Base-by-base conservation (phyloP, 2,329 filamentous ascomycete genomes). In the Cladosporium sp. region DNA sequence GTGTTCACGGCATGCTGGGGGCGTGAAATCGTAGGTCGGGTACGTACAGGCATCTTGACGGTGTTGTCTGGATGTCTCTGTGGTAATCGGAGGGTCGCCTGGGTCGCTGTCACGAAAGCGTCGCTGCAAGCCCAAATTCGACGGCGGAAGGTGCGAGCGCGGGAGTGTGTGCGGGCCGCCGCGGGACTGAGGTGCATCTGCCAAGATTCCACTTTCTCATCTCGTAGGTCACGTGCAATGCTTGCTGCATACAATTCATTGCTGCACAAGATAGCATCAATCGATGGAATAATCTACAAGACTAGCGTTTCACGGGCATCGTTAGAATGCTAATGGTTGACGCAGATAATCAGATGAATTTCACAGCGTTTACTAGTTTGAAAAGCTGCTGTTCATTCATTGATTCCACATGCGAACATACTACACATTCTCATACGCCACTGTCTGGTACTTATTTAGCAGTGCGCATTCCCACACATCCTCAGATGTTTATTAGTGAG, bases 11-110 rank as follows among this genome's bases (percentile, higher is more conserved):
- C 60, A 62, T 62, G 60, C 60, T 53, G 60, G 23, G 14, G 49
- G 21, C 11, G n/a, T 59, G n/a, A 29, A 50, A 33, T 49, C 46
- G 57, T 61, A 21, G 52, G 31, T 55, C 28, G 31, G 26, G 64
- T 65, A 71, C 74, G 62, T 73, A 76, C 74, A 75, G 74, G 73
- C 74, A 76, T 76, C 70, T 73, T 75, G 72, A 72, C 72, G 70
- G 44, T 62, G 60, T 65, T 67, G 66, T 68, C 66, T 35, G 40
- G 68, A 66, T 67, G 65, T 64, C 63, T 67, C 66, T 57, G 62
- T 65, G 56, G 28, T 58, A 50, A 35, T 62, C 60, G 60, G 29
- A 55, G 44, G 40, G 55, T 66, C 53, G 58, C 50, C 46, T 49
- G 52, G 58, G 18, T 67, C 64, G 60, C 60, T 57, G 65, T 67